phyloP scores from a whole-genome alignment of 2,329 filamentous ascomycete genomes.

The Fusarium globosum region DNA sequence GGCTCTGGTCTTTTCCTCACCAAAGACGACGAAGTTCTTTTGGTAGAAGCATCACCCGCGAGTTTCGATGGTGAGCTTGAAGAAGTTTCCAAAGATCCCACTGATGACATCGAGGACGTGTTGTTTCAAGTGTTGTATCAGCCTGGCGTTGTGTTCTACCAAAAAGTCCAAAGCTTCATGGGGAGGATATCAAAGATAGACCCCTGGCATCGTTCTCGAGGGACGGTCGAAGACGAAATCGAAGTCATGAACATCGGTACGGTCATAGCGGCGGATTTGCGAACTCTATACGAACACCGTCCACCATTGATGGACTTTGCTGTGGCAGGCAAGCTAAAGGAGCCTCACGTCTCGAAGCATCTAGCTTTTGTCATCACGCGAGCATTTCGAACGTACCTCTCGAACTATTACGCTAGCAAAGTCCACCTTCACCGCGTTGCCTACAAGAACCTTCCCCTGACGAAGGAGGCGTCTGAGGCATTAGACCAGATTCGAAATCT shows the following conservation, averaged over 20 bases:
- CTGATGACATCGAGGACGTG: conserved; percentile 59
- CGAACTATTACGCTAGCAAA: conserved; percentile 67
- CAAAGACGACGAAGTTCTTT: conserved; percentile 59
- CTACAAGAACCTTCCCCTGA: conserved; percentile 64
- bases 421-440: conserved; percentile 68
- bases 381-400: conserved; percentile 65
- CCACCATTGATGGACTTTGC: conserved; percentile 68
- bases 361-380: conserved; percentile 63
- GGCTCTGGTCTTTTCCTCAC: conserved; percentile 65
- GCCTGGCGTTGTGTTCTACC: conserved; percentile 67
- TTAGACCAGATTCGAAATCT: conserved; percentile 61
- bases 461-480: conserved; percentile 59
- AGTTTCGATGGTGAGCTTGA: conserved; percentile 50
- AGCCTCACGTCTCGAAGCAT: conserved; percentile 59
- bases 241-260: conserved; percentile 67
- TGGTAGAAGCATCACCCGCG: conserved; percentile 56
- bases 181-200: conserved; percentile 67
- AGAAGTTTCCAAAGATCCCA: conserved; percentile 36
- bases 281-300: conserved; percentile 61
- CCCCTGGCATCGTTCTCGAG: conserved; percentile 65
- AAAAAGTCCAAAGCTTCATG: conserved; percentile 68
- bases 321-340: conserved; percentile 61
- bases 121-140: conserved; percentile 66
- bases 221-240: conserved; percentile 67
- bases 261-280: conserved; percentile 61